Base-by-base conservation (phyloP, 345 rosid genomes). In the Syzygium jambos region DNA sequence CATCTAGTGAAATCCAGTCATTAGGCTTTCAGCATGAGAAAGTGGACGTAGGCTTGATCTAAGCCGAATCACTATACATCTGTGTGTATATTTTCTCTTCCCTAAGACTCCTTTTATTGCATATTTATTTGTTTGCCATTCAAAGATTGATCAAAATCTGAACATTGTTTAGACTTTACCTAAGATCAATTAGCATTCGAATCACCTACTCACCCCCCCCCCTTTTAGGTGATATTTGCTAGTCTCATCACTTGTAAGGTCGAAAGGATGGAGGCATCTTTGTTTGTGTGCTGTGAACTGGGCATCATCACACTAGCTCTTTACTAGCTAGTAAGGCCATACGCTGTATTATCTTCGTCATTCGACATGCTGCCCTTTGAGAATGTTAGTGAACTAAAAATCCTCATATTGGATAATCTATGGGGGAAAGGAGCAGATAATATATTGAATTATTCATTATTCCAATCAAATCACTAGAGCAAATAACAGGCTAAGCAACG, bases 11-110 rank as follows among this genome's bases (percentile, higher is more conserved):
- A 43, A 43, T 43, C 7, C 46, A 43, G 46, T 43, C 7, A 43
- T 4, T 41, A 41, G 1, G 1, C 1, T 43, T 0, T 43, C 6
- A 5, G 46, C 7, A 7, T 43, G 46, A 7, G 4, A 43, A 0
- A 43, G 46, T 6, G 46, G 46, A 43, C 7, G 46, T 43, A 43
- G 46, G 46, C 7, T 43, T 43, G 46, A 43, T 43, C 1, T 43
- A 5, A 43, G 46, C 43, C 5, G 46, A 43, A 43, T 43, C 46
- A 43, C 46, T 43, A 43, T 43, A 43, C 7, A 43, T 43, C 46
- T 5, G 7, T 43, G 7, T 43, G 46, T 1, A 6, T 43, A 43
- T 5, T 43, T 43, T 43, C 7, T 43, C 46, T 43, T 43, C 7
- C 46, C 46, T 43, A 43, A 43, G 6, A 43, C 46, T 43, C 46